Percentiles rank a stretch among this genome's conserved stretches.
Evolutionary conservation across 1,284 basidiomycete genomes (phyloP).

Genomic region (Ganoderma multipileum): DNA sequence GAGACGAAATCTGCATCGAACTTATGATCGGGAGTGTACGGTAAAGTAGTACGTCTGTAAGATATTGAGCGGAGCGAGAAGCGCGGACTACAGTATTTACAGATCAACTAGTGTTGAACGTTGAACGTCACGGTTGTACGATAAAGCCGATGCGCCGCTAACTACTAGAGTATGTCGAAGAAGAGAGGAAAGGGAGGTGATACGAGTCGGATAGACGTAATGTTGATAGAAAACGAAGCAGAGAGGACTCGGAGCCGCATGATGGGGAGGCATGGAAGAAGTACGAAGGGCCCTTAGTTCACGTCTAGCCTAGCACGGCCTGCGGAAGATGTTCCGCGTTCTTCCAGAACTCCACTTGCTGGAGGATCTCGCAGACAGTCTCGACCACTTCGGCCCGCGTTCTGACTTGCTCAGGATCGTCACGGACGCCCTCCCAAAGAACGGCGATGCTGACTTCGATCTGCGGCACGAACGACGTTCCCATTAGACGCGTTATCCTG

Average conservation of each 20-base stretch:
- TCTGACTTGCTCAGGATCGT: constrained; percentile 52
- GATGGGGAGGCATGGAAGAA: neutral
- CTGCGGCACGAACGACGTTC: constrained; percentile 36
- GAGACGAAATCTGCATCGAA: neutral
- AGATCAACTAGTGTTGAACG: neutral
- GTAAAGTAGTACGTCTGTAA: neutral
- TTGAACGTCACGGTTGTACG: neutral
- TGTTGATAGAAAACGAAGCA: neutral
- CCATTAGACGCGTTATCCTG: neutral
- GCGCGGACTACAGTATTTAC: neutral
- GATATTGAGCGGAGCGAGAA: neutral
- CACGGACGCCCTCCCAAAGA: constrained; percentile 61
- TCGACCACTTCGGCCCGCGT: constrained; percentile 50
- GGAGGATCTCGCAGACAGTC: constrained; percentile 45
- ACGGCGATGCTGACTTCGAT: constrained; percentile 65
- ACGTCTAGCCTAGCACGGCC: constrained; percentile 14
- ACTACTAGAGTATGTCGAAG: neutral
- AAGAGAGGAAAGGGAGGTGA: neutral
- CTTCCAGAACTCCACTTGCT: constrained; percentile 52
- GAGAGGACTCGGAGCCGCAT: neutral
- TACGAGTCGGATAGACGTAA: neutral
- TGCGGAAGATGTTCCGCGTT: constrained; percentile 44
- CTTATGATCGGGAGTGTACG: neutral
- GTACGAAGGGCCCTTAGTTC: neutral
- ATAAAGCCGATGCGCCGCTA: neutral